Evolutionary conservation across 768 basidiomycete species (phyloP).

Genomic region (Tylopilus intermedius): DNA sequence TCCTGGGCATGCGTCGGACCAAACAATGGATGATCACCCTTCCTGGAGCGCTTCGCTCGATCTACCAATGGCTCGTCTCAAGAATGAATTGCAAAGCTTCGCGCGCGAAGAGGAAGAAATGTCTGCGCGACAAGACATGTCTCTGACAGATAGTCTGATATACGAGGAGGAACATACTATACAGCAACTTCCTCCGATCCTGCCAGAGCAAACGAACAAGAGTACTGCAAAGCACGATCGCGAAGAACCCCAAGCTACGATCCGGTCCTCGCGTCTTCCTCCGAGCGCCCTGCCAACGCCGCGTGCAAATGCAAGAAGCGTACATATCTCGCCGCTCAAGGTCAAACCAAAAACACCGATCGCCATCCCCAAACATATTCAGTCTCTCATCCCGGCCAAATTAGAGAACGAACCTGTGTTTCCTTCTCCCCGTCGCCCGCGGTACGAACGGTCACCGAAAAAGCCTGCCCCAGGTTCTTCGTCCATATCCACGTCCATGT

Average conservation of each 20-base stretch:
- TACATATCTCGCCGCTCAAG: conserved; percentile 46
- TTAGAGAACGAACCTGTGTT: conserved; percentile 59
- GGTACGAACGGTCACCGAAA: conserved; percentile 27
- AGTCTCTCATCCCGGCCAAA: conserved; percentile 62
- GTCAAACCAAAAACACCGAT: conserved; percentile 57
- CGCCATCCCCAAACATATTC: conserved; percentile 43
- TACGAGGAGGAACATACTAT: conserved; percentile 28
- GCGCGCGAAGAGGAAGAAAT: conserved; percentile 37
- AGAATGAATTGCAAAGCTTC: conserved; percentile 56
- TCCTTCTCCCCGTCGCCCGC: conserved; percentile 35
- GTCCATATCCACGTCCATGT: conserved; percentile 25
- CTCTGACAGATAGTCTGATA: conserved; percentile 25
- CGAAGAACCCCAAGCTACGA: conserved; percentile 49
- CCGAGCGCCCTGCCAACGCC: conserved; percentile 29
- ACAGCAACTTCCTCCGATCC: conserved; percentile 22
- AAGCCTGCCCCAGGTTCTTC: conserved; percentile 15
- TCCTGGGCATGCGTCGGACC: conserved; percentile 29
- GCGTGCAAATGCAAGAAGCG: conserved; percentile 31
- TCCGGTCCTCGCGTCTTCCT: conserved; percentile 34
- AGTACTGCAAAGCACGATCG: conserved; percentile 39
- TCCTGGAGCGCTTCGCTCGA: conserved; percentile 75
- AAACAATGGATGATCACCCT: conserved; percentile 43
- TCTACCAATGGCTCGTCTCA: conserved; percentile 65
- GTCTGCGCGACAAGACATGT: conserved; percentile 15
- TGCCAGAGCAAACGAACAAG: conserved; percentile 48